These are phyloP conservation scores for Xylariales sp. DNA, from an alignment of 2,329 filamentous ascomycete genomes.

Conservation along the genomic window DNA sequence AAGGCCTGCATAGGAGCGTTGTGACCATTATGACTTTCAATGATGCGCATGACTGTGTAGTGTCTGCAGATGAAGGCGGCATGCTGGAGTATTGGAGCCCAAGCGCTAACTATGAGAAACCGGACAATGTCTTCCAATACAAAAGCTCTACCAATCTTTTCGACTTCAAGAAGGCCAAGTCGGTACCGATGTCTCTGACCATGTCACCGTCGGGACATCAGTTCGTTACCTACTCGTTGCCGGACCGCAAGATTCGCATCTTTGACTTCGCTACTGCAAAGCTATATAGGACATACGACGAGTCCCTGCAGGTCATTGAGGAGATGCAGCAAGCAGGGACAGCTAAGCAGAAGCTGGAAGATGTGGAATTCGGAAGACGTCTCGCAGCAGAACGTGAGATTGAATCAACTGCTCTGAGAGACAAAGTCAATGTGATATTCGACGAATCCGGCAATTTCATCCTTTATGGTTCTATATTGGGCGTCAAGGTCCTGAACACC, in stretches of 20 bases:
- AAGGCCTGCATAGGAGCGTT: constrained; percentile 73
- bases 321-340: constrained; percentile 97
- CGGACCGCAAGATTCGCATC: constrained; percentile 85
- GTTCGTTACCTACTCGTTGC: constrained; percentile 86
- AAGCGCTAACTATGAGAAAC: constrained; percentile 77
- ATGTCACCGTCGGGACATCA: constrained; percentile 82
- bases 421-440: constrained; percentile 82
- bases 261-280: constrained; percentile 92
- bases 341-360: constrained; percentile 73
- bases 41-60: constrained; percentile 78
- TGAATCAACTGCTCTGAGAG: constrained; percentile 61
- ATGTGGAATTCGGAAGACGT: constrained; percentile 86
- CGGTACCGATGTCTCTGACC: constrained; percentile 73
- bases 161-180: constrained; percentile 94
- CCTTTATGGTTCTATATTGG: constrained; percentile 85
- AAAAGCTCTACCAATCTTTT: constrained; percentile 94
- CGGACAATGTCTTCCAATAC: constrained; percentile 83
- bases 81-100: constrained; percentile 98
- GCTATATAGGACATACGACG: constrained; percentile 88
- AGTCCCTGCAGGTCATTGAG: constrained; percentile 81
- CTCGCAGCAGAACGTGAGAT: constrained; percentile 83
- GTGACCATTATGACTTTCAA: constrained; percentile 89
- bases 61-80: constrained; percentile 82
- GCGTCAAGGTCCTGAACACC: constrained; percentile 93
- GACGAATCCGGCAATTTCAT: constrained; percentile 96